Base-by-base conservation (phyloP, 306 rosid genomes). In the Canavalia ensiformis region DNA sequence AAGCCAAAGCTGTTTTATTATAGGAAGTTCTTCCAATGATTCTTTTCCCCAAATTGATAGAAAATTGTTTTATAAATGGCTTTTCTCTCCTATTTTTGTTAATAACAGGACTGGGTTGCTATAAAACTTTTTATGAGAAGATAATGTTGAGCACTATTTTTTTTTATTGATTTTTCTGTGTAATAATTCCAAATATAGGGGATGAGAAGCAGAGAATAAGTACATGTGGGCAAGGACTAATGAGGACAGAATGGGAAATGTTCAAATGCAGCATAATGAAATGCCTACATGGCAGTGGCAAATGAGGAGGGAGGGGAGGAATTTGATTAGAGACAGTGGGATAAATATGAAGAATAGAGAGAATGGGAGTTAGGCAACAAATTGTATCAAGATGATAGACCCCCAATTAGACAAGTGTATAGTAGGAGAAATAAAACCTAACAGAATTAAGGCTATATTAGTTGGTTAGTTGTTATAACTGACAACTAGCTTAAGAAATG, bases 1-100 rank as follows among this genome's bases (percentile, higher is more conserved):
- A 66, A 18, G 58, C 31, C 25, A 42, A 58, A 78, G 18, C 63
- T 65, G 34, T 82, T 84, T 62, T 74, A 5, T 60, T 55, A 9
- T 62, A 34, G 63, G 11, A 75, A 57, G 33, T 46, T 68, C 11
- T 18, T 39, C 71, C 78, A 59, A 50, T 76, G 31, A 51, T 28
- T 18, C 30, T 58, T 37, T 55, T 29, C 30, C 55, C 45, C 34
- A n/a, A 12, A n/a, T 68, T 68, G 56, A 66, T 54, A 30, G 82
- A 70, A 59, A 28, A 37, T 0, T 6, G 60, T 70, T 60, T 60
- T 42, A 51, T 81, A 31, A 41, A 51, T 47, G 44, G 63, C 37
- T 63, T 62, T 68, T 68, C 8, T 33, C 28, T 55, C 69, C 47
- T 33, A 71, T 71, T 70, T 59, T 31, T 18, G 45, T 50, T 35